Conservation (phyloP, 176 grass and related monocot species). For the Eragrostis nindensis region DNA sequence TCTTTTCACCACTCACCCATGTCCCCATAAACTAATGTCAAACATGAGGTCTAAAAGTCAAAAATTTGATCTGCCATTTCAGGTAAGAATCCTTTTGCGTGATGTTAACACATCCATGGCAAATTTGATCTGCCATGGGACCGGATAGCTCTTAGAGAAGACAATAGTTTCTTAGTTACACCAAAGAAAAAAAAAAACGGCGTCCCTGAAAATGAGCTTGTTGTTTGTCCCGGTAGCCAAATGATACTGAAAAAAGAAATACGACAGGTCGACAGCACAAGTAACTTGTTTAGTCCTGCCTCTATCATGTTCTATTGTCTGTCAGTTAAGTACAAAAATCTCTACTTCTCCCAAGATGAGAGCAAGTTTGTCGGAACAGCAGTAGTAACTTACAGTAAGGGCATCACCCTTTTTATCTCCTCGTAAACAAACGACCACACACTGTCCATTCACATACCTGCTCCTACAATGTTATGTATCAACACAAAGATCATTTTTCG, state of each 20-base stretch:
- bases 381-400: neutral
- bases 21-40: too few species aligned
- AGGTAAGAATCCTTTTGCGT: too few species aligned
- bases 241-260: neutral
- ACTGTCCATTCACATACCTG: conserved; percentile 17
- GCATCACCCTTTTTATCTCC: neutral
- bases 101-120: too few species aligned
- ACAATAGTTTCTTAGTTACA: too few species aligned
- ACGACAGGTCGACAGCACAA: neutral
- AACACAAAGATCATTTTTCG: conserved; percentile 33
- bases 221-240: neutral
- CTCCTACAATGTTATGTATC: neutral
- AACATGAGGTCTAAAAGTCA: too few species aligned
- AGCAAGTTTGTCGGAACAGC: conserved; percentile 16
- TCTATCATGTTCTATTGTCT: conserved; percentile 28
- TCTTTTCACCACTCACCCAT: too few species aligned
- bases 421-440: conserved; percentile 6
- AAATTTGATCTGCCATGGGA: too few species aligned
- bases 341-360: conserved; percentile 1
- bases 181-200: too few species aligned
- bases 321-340: conserved; percentile 41
- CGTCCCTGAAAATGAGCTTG: too few species aligned
- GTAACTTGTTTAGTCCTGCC: conserved; percentile 18
- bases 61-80: too few species aligned
- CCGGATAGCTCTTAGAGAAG: too few species aligned